phyloP scores from a whole-genome alignment of 2,329 filamentous ascomycete genomes.

The Monilinia aucupariae region DNA sequence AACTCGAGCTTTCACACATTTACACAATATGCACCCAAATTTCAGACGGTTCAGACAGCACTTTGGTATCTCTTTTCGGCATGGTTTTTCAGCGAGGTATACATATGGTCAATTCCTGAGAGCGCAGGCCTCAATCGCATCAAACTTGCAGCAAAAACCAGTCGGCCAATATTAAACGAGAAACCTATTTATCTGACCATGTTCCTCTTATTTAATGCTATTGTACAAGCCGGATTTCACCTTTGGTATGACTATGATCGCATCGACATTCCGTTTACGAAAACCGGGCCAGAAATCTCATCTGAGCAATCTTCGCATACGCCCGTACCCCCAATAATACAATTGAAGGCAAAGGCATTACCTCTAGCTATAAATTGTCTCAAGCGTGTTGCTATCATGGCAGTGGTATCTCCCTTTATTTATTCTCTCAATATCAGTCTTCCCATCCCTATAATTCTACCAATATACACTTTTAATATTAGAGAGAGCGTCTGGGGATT shows the following conservation, averaged over 20 bases:
- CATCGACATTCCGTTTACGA: conserved; percentile 39
- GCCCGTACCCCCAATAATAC: conserved; percentile 36
- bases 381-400: conserved; percentile 37
- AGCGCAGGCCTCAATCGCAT: conserved; percentile 65
- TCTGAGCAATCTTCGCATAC: conserved; percentile 37
- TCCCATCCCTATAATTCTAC: conserved; percentile 30
- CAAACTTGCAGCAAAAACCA: conserved; percentile 61
- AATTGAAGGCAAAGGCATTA: conserved; percentile 37
- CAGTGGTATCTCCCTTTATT: conserved; percentile 38
- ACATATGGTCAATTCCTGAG: conserved; percentile 63
- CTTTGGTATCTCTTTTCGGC: conserved; percentile 74
- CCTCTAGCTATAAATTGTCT: conserved; percentile 34
- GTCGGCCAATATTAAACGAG: conserved; percentile 77
- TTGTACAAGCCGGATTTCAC: conserved; percentile 65
- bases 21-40: conserved; percentile 47
- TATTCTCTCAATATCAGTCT: conserved; percentile 41
- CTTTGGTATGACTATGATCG: conserved; percentile 69
- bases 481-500: conserved; percentile 62
- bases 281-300: conserved; percentile 32
- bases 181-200: conserved; percentile 73
- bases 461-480: conserved; percentile 57
- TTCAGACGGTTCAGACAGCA: conserved; percentile 60
- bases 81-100: conserved; percentile 73
- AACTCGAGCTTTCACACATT: conserved; percentile 63
- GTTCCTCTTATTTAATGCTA: conserved; percentile 62